Evolutionary conservation across 2,329 filamentous ascomycete genomes (phyloP).

Genomic region (Ophiostoma perfectum): DNA sequence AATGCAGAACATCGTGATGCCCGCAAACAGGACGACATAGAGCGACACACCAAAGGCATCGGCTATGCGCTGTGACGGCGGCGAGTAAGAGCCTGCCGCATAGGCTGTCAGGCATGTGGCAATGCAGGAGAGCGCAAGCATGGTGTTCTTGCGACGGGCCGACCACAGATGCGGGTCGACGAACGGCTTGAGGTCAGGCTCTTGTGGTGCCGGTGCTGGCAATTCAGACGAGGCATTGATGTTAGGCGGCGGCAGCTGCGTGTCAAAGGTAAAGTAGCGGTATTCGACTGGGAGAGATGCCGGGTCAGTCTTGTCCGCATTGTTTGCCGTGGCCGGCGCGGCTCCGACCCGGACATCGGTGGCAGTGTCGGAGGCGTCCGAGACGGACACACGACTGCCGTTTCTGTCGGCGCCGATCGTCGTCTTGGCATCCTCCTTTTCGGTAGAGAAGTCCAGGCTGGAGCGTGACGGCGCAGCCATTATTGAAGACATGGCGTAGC

Average conservation of each 20-base stretch:
- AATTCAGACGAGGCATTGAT: neutral
- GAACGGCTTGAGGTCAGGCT: slow-evolving; percentile 63
- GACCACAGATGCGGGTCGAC: slow-evolving; percentile 71
- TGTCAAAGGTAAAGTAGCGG: slow-evolving; percentile 41
- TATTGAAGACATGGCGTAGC: neutral
- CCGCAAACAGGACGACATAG: slow-evolving; percentile 54
- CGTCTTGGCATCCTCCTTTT: neutral
- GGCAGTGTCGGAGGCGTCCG: slow-evolving; percentile 15
- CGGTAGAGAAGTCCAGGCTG: neutral
- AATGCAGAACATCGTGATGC: slow-evolving; percentile 74
- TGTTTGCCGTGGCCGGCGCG: neutral
- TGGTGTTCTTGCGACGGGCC: slow-evolving; percentile 59
- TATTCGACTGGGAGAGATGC: slow-evolving; percentile 32
- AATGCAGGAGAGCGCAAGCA: slow-evolving; percentile 67
- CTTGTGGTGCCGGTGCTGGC: slow-evolving; percentile 27
- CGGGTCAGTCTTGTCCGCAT: slow-evolving; percentile 11
- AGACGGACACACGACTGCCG: slow-evolving; percentile 12
- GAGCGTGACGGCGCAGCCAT: neutral
- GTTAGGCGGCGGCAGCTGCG: slow-evolving; percentile 34
- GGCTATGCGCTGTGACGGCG: slow-evolving; percentile 60
- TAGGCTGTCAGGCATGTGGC: slow-evolving; percentile 76
- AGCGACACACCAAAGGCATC: slow-evolving; percentile 61
- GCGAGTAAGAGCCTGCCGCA: slow-evolving; percentile 72
- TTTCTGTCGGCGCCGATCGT: neutral
- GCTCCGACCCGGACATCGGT: slow-evolving; percentile 2